These are phyloP conservation scores for Vitis hybrid DNA, from an alignment of 177 flowering plant genomes.

Conservation along the genomic window DNA sequence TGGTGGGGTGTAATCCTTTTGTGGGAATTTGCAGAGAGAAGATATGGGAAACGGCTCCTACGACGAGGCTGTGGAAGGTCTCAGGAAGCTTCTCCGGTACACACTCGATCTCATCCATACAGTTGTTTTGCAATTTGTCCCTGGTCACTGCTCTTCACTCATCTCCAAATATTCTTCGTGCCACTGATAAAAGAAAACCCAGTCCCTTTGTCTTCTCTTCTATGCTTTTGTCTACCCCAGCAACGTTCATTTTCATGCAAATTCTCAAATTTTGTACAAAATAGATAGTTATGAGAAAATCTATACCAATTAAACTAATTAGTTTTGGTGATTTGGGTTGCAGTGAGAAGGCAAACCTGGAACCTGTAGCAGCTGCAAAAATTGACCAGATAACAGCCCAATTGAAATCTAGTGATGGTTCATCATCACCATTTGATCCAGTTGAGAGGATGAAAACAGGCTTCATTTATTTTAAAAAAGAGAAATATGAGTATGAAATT, in stretches of 20 bases:
- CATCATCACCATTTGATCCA: slow-evolving; percentile 27
- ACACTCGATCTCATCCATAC: not conserved
- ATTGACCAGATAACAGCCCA: slow-evolving; percentile 53
- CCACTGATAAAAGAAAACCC: too few species aligned
- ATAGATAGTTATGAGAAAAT: too few species aligned
- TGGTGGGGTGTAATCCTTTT: not conserved
- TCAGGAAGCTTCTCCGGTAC: slow-evolving; percentile 70
- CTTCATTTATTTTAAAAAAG: slow-evolving; percentile 62
- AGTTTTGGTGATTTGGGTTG: not conserved
- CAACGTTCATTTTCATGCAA: too few species aligned
- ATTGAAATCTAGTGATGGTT: slow-evolving; percentile 18
- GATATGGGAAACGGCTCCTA: slow-evolving; percentile 49
- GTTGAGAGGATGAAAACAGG: slow-evolving; percentile 60
- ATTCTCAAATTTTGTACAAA: too few species aligned
- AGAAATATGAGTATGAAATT: slow-evolving; percentile 64
- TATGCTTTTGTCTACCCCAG: too few species aligned
- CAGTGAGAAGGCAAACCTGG: slow-evolving; percentile 57
- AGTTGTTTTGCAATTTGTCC: not conserved
- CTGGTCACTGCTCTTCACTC: too few species aligned
- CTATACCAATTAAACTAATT: not conserved
- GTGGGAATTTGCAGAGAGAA: slow-evolving; percentile 37
- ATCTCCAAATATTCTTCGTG: too few species aligned
- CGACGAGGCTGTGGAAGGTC: slow-evolving; percentile 58
- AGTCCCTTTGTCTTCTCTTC: not conserved
- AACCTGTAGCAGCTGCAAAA: slow-evolving; percentile 44